phyloP scores from a whole-genome alignment of 2,329 filamentous ascomycete genomes.

The Arthroderma uncinatum region DNA sequence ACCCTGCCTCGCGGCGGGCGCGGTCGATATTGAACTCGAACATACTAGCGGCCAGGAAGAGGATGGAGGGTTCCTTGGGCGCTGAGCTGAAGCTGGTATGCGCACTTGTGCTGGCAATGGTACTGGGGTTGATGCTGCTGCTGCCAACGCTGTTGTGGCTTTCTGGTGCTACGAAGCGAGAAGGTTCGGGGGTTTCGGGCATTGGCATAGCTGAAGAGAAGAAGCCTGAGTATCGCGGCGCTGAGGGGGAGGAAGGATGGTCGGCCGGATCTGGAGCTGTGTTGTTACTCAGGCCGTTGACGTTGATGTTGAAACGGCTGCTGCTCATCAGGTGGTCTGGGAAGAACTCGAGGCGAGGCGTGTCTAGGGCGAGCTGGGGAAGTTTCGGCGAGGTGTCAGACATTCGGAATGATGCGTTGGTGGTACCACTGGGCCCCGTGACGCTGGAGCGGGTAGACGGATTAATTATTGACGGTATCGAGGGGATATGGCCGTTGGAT shows the following conservation, averaged over 20 bases:
- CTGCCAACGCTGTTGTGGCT: constrained; percentile 14
- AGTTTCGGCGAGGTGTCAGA: constrained; percentile 27
- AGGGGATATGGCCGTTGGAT: constrained; percentile 39
- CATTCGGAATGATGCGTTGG: constrained; percentile 8
- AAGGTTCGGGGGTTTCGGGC: constrained; percentile 46
- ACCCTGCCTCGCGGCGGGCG: constrained; percentile 82
- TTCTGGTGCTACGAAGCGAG: background rate
- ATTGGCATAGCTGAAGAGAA: constrained; percentile 83
- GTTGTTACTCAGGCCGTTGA: constrained; percentile 10
- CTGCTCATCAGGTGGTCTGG: constrained; percentile 19
- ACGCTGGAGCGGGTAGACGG: constrained; percentile 46
- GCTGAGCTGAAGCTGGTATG: constrained; percentile 24
- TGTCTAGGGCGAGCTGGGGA: constrained; percentile 36
- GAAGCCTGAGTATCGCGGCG: constrained; percentile 56
- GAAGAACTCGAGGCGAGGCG: constrained; percentile 35
- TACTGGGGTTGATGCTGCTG: constrained; percentile 12
- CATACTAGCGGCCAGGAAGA: constrained; percentile 85
- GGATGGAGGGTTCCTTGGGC: constrained; percentile 43
- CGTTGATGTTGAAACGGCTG: constrained; percentile 9
- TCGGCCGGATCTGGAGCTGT: constrained; percentile 19
- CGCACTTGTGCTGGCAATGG: background rate
- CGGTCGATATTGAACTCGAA: constrained; percentile 97
- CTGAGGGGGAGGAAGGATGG: constrained; percentile 29
- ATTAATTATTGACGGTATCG: constrained; percentile 39
- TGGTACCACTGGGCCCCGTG: constrained; percentile 19